A percentile compares a stretch with the other conserved stretches of the same genome.
These are phyloP conservation scores for Lactifluus subvellereus DNA, from an alignment of 768 basidiomycete species.

Conservation along the genomic window DNA sequence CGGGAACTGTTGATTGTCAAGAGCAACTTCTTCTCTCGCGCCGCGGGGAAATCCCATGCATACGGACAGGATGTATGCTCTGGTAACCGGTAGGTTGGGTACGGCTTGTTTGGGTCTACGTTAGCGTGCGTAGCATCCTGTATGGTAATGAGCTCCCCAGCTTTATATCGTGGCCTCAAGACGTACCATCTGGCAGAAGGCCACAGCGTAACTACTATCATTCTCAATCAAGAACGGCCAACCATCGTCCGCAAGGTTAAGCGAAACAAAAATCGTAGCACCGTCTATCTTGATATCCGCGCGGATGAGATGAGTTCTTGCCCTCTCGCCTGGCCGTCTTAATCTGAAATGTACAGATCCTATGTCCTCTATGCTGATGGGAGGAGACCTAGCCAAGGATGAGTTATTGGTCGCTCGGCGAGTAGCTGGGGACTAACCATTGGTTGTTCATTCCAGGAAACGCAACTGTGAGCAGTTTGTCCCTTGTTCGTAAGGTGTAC, in stretches of 20 bases:
- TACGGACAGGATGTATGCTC: constrained; percentile 57
- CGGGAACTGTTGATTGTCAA: constrained; percentile 56
- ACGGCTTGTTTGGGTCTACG: constrained; percentile 39
- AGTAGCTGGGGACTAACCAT: constrained; percentile 44
- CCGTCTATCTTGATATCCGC: constrained; percentile 79
- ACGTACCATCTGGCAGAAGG: constrained; percentile 69
- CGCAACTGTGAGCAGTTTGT: constrained; percentile 77
- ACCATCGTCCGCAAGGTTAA: constrained; percentile 56
- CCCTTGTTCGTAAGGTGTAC: constrained; percentile 57
- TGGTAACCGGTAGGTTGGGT: constrained; percentile 49
- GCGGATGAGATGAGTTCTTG: constrained; percentile 51
- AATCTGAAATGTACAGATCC: constrained; percentile 76
- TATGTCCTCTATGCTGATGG: constrained; percentile 88
- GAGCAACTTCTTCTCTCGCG: constrained; percentile 69
- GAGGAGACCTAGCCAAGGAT: constrained; percentile 64
- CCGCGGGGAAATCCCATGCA: constrained; percentile 92
- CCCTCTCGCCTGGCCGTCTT: constrained; percentile 36
- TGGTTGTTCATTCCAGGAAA: constrained; percentile 77
- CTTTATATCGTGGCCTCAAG: not conserved
- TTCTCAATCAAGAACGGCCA: constrained; percentile 96
- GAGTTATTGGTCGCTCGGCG: constrained; percentile 1
- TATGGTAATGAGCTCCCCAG: not conserved
- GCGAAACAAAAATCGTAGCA: constrained; percentile 81
- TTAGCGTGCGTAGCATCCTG: constrained; percentile 38
- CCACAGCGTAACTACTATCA: constrained; percentile 64